phyloP scores from a whole-genome alignment of 208 protist species.

The Zelonia costaricensis region DNA sequence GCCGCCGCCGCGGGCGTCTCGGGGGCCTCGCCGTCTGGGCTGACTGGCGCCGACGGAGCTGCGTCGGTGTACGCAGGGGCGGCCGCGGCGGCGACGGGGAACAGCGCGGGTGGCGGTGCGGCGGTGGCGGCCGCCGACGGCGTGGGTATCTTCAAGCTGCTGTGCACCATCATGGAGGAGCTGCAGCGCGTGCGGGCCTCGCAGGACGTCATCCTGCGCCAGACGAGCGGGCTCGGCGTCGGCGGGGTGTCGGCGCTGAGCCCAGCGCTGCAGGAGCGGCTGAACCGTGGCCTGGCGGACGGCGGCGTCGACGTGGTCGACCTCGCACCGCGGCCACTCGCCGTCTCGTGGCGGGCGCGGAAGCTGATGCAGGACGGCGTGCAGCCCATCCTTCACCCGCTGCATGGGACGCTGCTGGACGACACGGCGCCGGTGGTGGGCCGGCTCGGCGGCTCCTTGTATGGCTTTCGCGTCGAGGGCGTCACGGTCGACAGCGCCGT shows the following conservation, averaged over 20 bases:
- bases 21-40: background rate
- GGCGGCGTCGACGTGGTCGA: conserved; percentile 62
- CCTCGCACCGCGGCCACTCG: conserved; percentile 59
- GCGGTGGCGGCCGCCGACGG: conserved; percentile 3
- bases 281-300: conserved; percentile 53
- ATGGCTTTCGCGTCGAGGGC: conserved; percentile 86
- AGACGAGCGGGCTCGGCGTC: conserved; percentile 7
- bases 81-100: background rate
- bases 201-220: conserved; percentile 59
- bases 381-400: conserved; percentile 80
- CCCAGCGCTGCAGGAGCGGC: conserved; percentile 42
- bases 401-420: conserved; percentile 54
- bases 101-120: background rate
- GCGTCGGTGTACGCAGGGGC: background rate
- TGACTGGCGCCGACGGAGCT: background rate
- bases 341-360: conserved; percentile 73
- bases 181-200: conserved; percentile 72
- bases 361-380: conserved; percentile 56
- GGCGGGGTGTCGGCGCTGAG: conserved; percentile 25
- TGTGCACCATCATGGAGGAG: conserved; percentile 87
- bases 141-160: conserved; percentile 72
- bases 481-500: conserved; percentile 74
- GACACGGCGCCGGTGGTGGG: conserved; percentile 44
- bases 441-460: conserved; percentile 46
- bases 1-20: background rate